Evolutionary conservation across 2,329 filamentous ascomycete species (phyloP), one percentile per base, ranked within the genome.

Genomic region (Daldinia sp.): DNA sequence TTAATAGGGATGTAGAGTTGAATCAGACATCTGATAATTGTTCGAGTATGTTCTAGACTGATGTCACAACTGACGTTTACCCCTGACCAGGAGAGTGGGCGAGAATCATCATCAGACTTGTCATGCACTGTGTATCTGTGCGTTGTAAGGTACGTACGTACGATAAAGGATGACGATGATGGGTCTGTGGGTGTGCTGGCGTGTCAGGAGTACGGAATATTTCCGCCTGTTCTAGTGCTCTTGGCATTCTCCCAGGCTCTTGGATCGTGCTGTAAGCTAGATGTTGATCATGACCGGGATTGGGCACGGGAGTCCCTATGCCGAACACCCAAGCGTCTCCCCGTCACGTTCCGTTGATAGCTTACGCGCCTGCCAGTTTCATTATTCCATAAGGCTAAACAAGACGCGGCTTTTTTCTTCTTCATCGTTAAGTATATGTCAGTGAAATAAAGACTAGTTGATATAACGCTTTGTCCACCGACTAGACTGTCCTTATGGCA

Each of bases 201-300:
- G 35, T 15, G 11, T 23, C 32, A 50, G 25, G 8, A 47, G 37
- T 23, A 8, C 21, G 15, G 19, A n/a, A 47, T 41, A 13, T 58
- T 29, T 49, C 57, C 23, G 23, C 13, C 13, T 9, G 13, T 27
- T 48, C 30, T 48, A 48, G 25, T 11, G 43, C 8, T 32, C 39
- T 63, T 37, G 34, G 57, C 50, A 23, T 17, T 34, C 29, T 47
- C 17, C 57, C 50, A 41, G 11, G 49, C 34, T 43, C 50, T 43
- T 54, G 57, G 57, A 54, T 43, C 19, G 25, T 13, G 39, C 23
- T n/a, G 39, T 11, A 25, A 23, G 21, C 39, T 43, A 15, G 21
- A n/a, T 43, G 39, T 7, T 25, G 39, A 43, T 43, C 21, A 43
- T 43, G 2, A 13, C 39, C 39, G 4, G 13, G 39, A 43, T 25